Evolutionary conservation across 345 rosid genomes (phyloP).

Genomic region (Populus nigra): DNA sequence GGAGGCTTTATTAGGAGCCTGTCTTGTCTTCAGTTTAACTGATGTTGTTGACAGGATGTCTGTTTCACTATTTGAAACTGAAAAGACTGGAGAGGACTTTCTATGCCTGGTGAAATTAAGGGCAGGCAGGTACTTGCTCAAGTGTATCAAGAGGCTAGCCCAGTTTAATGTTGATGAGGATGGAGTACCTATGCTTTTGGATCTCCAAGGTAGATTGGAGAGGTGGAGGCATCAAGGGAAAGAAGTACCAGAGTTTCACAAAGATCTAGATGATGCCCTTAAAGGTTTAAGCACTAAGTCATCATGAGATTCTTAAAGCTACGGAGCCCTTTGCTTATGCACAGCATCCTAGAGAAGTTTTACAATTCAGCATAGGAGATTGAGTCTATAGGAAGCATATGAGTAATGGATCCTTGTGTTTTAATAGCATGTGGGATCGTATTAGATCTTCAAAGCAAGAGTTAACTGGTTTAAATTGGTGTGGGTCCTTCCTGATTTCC

Average conservation of each 20-base stretch:
- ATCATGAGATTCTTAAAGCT: conserved; percentile 12
- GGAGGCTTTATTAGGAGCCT: conserved; percentile 55
- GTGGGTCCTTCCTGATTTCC: too few relatives aligned
- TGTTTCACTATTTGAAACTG: conserved; percentile 46
- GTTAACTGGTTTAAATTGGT: too few relatives aligned
- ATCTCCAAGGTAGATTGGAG: conserved; percentile 49
- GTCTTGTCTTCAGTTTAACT: conserved; percentile 55
- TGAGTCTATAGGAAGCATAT: too few relatives aligned
- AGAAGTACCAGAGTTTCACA: conserved; percentile 30
- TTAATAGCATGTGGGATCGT: too few relatives aligned
- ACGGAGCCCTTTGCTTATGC: not conserved
- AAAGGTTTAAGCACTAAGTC: conserved; percentile 29
- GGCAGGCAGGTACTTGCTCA: conserved; percentile 50
- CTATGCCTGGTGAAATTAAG: conserved; percentile 51
- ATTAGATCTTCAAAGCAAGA: too few relatives aligned
- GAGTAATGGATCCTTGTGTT: too few relatives aligned
- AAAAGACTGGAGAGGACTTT: conserved; percentile 40
- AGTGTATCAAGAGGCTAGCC: conserved; percentile 52
- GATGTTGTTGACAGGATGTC: conserved; percentile 56
- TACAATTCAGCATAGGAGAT: too few relatives aligned
- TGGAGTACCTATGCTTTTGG: conserved; percentile 39
- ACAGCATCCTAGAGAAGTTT: not conserved
- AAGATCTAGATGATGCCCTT: conserved; percentile 45
- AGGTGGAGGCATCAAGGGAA: conserved; percentile 56
- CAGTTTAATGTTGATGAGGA: conserved; percentile 34